These are phyloP conservation scores for Rhypophila decipiens DNA, from an alignment of 495 filamentous ascomycete species.

Conservation along the genomic window DNA sequence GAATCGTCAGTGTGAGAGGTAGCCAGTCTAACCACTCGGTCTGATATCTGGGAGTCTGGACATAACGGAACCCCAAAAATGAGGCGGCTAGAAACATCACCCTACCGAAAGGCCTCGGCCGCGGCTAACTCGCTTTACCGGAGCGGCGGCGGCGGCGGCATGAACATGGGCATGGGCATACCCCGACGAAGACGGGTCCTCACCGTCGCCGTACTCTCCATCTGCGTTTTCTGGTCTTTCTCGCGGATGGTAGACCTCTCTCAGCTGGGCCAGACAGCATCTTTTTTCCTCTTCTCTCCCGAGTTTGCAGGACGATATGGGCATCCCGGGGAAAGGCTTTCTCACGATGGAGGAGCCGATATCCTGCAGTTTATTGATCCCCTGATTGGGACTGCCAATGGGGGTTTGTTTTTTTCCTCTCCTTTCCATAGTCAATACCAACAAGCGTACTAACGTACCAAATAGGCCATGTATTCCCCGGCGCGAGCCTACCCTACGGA, in stretches of 20 bases:
- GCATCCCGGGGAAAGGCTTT: too few species aligned
- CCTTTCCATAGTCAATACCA: background rate
- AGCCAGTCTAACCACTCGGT: too few species aligned
- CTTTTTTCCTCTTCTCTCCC: conserved; percentile 22
- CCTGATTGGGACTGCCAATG: conserved; percentile 56
- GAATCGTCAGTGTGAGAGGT: too few species aligned
- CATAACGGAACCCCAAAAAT: background rate
- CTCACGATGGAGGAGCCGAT: conserved; percentile 15
- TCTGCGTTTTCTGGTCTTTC: conserved; percentile 24
- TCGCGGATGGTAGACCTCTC: conserved; percentile 15
- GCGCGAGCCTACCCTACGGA: conserved; percentile 37
- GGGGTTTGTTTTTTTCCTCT: conserved; percentile 38
- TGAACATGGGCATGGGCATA: conserved; percentile 22
- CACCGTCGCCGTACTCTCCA: conserved; percentile 20
- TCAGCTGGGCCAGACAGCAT: conserved; percentile 9
- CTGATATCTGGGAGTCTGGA: background rate
- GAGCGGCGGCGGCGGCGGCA: too few species aligned
- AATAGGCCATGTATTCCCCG: conserved; percentile 61
- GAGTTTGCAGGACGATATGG: conserved; percentile 10
- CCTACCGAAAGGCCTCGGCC: conserved; percentile 13
- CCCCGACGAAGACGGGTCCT: conserved; percentile 32
- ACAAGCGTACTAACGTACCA: background rate
- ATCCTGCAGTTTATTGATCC: conserved; percentile 44
- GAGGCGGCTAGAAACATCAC: conserved; percentile 3
- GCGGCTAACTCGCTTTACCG: conserved; percentile 10